These are phyloP conservation scores for Scalesia atractyloides DNA, from an alignment of 129 eudicot species.

Conservation along the genomic window DNA sequence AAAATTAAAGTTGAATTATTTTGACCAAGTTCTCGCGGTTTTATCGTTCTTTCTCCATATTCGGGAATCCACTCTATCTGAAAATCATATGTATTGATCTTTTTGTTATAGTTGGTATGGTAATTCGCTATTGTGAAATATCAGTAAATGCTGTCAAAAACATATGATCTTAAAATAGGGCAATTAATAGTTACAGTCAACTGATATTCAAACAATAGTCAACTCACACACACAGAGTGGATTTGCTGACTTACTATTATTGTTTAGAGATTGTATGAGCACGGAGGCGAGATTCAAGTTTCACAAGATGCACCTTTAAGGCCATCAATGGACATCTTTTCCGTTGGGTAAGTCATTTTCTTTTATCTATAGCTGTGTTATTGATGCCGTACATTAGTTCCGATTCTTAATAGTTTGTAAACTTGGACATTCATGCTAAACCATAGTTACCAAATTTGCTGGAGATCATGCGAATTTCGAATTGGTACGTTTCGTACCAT, in stretches of 20 bases:
- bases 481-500: too few relatives aligned
- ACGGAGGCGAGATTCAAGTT: constrained; percentile 86
- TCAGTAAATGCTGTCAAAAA: neutral
- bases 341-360: constrained; percentile 77
- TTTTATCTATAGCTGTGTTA: neutral
- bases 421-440: neutral
- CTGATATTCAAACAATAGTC: neutral
- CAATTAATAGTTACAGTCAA: constrained; percentile 7
- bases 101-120: neutral
- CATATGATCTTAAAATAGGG: neutral
- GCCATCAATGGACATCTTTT: constrained; percentile 96
- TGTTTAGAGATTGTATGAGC: constrained; percentile 96
- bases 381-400: neutral
- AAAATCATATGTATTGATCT: too few relatives aligned
- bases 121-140: neutral
- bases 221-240: neutral
- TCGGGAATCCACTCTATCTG: too few relatives aligned
- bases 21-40: too few relatives aligned
- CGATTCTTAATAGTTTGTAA: neutral
- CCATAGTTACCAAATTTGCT: too few relatives aligned
- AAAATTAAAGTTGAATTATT: too few relatives aligned
- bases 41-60: too few relatives aligned
- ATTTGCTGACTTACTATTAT: constrained; percentile 20
- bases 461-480: too few relatives aligned
- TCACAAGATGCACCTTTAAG: constrained; percentile 82